Conservation (phyloP, 225 moss, liverwort and hornwort genomes). For the Neckera pumila region DNA sequence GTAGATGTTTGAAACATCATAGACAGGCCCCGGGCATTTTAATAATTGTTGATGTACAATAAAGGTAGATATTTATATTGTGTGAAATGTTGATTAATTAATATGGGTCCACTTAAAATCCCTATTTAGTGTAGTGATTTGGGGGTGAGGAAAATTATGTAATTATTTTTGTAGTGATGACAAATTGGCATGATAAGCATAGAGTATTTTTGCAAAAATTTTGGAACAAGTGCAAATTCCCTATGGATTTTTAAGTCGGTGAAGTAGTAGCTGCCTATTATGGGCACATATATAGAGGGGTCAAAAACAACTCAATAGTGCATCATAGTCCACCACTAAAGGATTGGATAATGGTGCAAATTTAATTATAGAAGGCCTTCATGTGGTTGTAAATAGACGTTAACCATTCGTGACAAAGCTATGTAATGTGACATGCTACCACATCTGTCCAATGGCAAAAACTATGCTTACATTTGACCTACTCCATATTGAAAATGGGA, state of each 20-base stretch:
- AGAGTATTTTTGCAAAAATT: neutral
- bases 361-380: neutral
- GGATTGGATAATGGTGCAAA: neutral
- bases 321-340: neutral
- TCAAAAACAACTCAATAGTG: accelerated
- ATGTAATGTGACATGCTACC: accelerated
- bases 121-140: no score
- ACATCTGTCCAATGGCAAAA: neutral
- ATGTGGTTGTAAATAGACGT: neutral
- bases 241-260: accelerated
- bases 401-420: accelerated
- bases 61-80: no score
- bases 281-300: neutral
- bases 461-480: accelerated
- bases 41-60: no score
- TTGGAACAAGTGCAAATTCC: neutral
- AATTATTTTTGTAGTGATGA: neutral
- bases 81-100: no score
- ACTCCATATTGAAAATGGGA: neutral
- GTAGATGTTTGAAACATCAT: no score
- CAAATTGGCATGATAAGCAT: neutral
- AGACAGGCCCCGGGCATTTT: no score
- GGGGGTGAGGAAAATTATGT: neutral
- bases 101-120: no score
- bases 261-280: accelerated